A percentile compares a stretch with the other conserved stretches of the same genome.
These are phyloP conservation scores for Zygoascus flipseniorum DNA, from an alignment of 805 yeast species.

Conservation along the genomic window DNA sequence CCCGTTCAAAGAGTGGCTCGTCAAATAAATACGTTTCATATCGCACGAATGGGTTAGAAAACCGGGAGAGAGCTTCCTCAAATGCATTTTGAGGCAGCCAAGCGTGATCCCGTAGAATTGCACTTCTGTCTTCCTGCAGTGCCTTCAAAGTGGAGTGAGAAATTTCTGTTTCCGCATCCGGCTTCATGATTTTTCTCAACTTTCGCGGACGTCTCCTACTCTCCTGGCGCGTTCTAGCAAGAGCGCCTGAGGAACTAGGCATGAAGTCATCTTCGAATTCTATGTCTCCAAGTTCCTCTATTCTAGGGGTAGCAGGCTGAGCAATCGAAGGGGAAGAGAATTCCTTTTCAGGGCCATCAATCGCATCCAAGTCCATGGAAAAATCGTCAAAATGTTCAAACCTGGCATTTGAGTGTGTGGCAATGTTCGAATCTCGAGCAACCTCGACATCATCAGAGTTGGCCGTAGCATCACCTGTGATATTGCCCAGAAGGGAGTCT, in stretches of 20 bases:
- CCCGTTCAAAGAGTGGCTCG: background rate
- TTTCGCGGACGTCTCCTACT: background rate
- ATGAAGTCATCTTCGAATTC: background rate
- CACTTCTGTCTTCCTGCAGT: conserved; percentile 25
- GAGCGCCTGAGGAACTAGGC: background rate
- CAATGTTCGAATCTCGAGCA: conserved; percentile 1
- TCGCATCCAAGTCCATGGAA: background rate
- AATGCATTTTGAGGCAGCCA: conserved; percentile 10
- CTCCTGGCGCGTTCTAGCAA: background rate
- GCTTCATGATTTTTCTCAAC: conserved; percentile 2
- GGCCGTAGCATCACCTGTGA: background rate
- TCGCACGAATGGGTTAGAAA: background rate
- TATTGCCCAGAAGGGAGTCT: background rate
- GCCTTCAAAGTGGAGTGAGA: conserved; percentile 29
- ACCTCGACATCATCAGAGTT: conserved; percentile 1
- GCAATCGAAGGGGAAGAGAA: background rate
- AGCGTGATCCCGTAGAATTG: conserved; percentile 10
- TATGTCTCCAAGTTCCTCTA: background rate
- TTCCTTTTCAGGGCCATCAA: background rate
- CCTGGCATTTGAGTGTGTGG: background rate
- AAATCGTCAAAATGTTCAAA: background rate
- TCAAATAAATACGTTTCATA: background rate
- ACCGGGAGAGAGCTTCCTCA: background rate
- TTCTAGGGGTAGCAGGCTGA: background rate
- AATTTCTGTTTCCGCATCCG: conserved; percentile 40